phyloP scores from a whole-genome alignment of 768 basidiomycete genomes.

The Lactarius hatsudake region DNA sequence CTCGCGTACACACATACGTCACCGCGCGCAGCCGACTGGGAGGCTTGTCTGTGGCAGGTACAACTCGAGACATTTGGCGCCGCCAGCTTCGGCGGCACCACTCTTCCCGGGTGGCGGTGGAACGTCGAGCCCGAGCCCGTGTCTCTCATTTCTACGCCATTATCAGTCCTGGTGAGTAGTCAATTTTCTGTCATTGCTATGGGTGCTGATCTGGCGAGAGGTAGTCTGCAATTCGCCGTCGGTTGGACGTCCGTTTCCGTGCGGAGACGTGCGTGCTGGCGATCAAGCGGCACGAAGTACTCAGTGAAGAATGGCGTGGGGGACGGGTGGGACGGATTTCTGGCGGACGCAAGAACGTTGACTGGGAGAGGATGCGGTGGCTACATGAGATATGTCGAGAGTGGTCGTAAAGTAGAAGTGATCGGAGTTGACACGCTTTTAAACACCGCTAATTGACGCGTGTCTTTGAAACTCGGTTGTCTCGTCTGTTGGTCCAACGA shows the following conservation, averaged over 20 bases:
- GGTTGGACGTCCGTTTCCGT: slow-evolving; percentile 47
- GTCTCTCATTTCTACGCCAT: background rate
- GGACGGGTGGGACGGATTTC: slow-evolving; percentile 22
- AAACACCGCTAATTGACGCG: slow-evolving; percentile 26
- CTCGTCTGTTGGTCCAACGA: background rate
- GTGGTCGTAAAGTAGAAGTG: slow-evolving; percentile 28
- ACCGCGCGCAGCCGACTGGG: slow-evolving; percentile 54
- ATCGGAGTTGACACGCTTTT: slow-evolving; percentile 31
- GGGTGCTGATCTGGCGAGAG: background rate
- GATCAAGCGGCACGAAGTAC: slow-evolving; percentile 41
- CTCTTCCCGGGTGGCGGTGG: slow-evolving; percentile 28
- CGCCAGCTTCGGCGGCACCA: slow-evolving; percentile 32
- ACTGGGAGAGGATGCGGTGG: slow-evolving; percentile 47
- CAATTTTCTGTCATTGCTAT: slow-evolving; percentile 11
- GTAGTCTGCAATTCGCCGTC: slow-evolving; percentile 43
- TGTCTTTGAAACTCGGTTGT: background rate
- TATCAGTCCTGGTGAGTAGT: slow-evolving; percentile 6
- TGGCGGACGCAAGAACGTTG: slow-evolving; percentile 36
- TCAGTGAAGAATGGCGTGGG: slow-evolving; percentile 31
- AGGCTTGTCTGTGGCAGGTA: slow-evolving; percentile 64
- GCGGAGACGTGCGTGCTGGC: slow-evolving; percentile 53
- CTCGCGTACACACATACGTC: slow-evolving; percentile 31
- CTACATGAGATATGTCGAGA: slow-evolving; percentile 54
- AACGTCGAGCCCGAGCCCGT: slow-evolving; percentile 1
- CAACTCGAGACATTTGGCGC: slow-evolving; percentile 53